Base-by-base conservation (phyloP, 2,329 filamentous ascomycete species). In the Amphichorda felina region DNA sequence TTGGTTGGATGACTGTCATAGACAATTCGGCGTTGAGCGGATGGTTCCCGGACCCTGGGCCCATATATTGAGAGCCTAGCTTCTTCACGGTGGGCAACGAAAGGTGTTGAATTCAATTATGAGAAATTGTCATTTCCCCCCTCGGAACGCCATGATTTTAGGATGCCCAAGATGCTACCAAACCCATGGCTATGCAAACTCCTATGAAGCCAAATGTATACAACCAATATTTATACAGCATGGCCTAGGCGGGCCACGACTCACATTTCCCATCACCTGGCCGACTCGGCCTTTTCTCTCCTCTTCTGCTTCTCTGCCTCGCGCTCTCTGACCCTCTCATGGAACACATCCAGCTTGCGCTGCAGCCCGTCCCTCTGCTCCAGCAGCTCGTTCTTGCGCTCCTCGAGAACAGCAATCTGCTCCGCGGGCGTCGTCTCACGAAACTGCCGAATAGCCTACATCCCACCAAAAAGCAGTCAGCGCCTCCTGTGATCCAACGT, bases 361-460 rank as follows among this genome's bases (percentile, higher is more conserved):
- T 69, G 59, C 27, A 68, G 44, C 5, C 52, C 53, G 3, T 46
- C 49, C 33, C 51, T 57, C 42, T 66, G 57, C 5, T 49, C 48
- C 21, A 63, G 37, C 25, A 70, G 48, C 15, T 50, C 46, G 19
- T 50, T 47, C 40, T 57, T 60, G 37, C 64, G 66, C 16, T 49
- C 50, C 42, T 69, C 55, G 33, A 70, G 58, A 11, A 54, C 52
- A 33, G 54, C 51, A 40, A 70, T 63, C 41, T 68, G 64, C 19
- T 69, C 63, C 26, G 58, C 57, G 25, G 56, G 41, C 1, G 59
- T 50, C 2, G 57, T 54, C 30, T 59, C 52, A 25, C 59, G 49
- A 41, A 69, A 59, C 32, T 57, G 46, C 16, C 49, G 41, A 17
- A 60, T 39, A 17, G 15, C 13, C 35, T 33, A 31, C 4, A 31